These are phyloP conservation scores for Naganishia sp. DNA, from an alignment of 1,284 basidiomycete genomes.

Conservation along the genomic window DNA sequence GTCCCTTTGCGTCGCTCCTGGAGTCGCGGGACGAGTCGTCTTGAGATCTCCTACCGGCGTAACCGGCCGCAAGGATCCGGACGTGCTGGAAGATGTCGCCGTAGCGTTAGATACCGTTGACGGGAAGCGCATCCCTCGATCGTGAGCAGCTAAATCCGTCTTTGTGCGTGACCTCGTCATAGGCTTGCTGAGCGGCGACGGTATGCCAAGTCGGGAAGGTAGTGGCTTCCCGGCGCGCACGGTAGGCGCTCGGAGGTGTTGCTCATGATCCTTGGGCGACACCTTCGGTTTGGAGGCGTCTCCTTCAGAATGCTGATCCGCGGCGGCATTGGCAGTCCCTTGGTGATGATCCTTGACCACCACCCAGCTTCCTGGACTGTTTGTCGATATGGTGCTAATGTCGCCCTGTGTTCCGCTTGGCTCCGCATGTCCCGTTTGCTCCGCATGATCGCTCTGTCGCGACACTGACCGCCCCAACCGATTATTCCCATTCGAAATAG, in stretches of 20 bases:
- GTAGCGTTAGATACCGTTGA: not conserved
- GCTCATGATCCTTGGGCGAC: not conserved
- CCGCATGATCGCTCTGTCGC: slow-evolving; percentile 10
- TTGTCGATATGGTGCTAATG: slow-evolving; percentile 23
- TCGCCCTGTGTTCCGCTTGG: slow-evolving; percentile 1
- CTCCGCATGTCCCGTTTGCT: slow-evolving; percentile 21
- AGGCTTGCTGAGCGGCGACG: slow-evolving; percentile 18
- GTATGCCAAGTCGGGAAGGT: slow-evolving; percentile 12
- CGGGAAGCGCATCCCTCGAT: not conserved
- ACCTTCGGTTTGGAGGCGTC: not conserved
- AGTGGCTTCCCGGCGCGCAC: not conserved
- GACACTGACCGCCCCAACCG: slow-evolving; percentile 6
- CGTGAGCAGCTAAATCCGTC: not conserved
- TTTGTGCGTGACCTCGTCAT: slow-evolving; percentile 1
- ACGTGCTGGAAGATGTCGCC: slow-evolving; percentile 12
- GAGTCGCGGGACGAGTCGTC: not conserved
- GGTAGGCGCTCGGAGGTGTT: not conserved
- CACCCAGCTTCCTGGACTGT: slow-evolving; percentile 27
- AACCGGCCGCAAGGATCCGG: slow-evolving; percentile 2
- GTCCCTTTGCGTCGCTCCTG: slow-evolving; percentile 3
- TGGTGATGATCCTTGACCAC: slow-evolving; percentile 12
- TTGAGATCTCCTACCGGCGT: slow-evolving; percentile 3
- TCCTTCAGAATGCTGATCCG: not conserved
- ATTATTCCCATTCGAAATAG: slow-evolving; percentile 13
- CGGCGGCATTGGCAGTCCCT: not conserved